Evolutionary conservation across 2,329 filamentous ascomycete genomes (phyloP), one percentile per base, ranked within the genome.

Genomic region (Coniella vitis): DNA sequence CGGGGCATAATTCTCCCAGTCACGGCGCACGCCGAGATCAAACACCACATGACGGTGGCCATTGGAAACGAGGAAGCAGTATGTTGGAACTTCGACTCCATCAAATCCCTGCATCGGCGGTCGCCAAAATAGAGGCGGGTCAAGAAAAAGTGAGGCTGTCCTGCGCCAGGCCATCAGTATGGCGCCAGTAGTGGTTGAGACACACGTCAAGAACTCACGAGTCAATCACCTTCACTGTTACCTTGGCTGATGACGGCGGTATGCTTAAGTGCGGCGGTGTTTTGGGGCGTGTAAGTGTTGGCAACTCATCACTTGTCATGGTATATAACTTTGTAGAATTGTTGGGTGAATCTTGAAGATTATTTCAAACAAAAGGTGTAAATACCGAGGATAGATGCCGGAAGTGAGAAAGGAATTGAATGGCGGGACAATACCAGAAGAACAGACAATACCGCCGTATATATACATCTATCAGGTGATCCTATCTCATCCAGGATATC

Each of bases 11-110:
- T 54, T 55, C 16, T 56, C 34, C 54, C 52, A 59, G 43, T 59
- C 57, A 2, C 19, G 20, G 10, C 59, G 56, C 9, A 61, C 49
- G 3, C 56, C 57, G 8, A 61, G 45, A 39, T 61, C 59, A 32
- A 60, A 60, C 35, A 37, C 13, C n/a, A 37, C 35, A n/a, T 16
- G 35, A 37, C n/a, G 35, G 8, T n/a, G 13, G 12, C 35, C 35
- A 16, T 8, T 37, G n/a, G 17, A 16, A n/a, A 37, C 16, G n/a
- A 19, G n/a, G 36, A 38, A 12, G 16, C 20, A 13, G 5, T 16
- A 38, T 19, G 20, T 8, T 19, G 36, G 20, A 10, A 20, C 17
- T 5, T 19, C 12, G n/a, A 38, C 16, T 19, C 17, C 17, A 7
- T 38, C 5, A 13, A 38, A 38, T 13, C 16, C 10, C 10, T 4